Evolutionary conservation across 2,329 filamentous ascomycete species (phyloP).

Genomic region (Fusarium robinianum): DNA sequence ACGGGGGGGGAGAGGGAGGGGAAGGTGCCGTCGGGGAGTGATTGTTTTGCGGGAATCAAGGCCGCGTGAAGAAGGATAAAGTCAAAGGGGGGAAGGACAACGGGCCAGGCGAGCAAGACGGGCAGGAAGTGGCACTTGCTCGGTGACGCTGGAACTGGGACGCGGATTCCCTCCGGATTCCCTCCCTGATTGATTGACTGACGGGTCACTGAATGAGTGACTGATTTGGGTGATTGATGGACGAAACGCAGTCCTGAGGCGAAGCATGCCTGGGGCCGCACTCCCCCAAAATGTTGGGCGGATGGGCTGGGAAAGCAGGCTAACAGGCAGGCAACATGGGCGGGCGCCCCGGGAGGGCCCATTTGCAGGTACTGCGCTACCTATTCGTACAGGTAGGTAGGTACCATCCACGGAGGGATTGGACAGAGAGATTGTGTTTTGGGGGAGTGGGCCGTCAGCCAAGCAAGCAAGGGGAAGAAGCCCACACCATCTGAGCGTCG

Average conservation of each 20-base stretch:
- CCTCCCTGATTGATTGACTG: constrained; percentile 31
- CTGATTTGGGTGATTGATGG: constrained; percentile 29
- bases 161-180: constrained; percentile 13
- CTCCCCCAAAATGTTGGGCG: constrained; percentile 27
- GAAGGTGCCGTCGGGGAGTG: constrained; percentile 26
- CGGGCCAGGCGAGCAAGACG: constrained; percentile 11
- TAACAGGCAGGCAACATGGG: constrained; percentile 5
- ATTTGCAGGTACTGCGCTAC: too few relatives aligned
- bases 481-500: neutral
- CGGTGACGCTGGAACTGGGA: constrained; percentile 27
- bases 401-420: neutral
- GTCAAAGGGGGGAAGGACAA: constrained; percentile 30
- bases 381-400: too few relatives aligned
- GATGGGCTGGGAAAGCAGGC: constrained; percentile 10
- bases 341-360: neutral
- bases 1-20: constrained; percentile 17
- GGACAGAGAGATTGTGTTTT: constrained; percentile 17
- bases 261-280: constrained; percentile 17
- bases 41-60: constrained; percentile 39
- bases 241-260: constrained; percentile 34
- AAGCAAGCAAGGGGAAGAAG: constrained; percentile 20
- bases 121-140: constrained; percentile 25
- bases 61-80: constrained; percentile 33
- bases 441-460: constrained; percentile 23
- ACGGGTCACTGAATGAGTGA: constrained; percentile 10